Percentiles rank a stretch among this genome's conserved stretches.
phyloP scores from a whole-genome alignment of 441 rosid species.

The Pelargonium myrrhifolium region DNA sequence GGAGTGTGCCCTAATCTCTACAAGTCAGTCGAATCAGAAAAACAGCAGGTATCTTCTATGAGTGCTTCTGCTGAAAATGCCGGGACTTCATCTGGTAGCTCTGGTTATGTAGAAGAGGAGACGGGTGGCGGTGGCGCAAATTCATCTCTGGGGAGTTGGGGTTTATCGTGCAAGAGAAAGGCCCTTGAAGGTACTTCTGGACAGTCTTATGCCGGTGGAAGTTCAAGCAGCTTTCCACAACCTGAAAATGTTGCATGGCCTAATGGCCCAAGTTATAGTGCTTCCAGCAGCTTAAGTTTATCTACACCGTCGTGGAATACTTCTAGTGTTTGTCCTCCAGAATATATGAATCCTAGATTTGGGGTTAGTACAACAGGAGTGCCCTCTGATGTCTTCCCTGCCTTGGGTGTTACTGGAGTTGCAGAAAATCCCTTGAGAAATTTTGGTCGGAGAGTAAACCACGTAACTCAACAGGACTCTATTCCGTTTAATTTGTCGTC shows the following conservation, averaged over 20 bases:
- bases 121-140: constrained; percentile 38
- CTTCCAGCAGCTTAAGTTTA: constrained; percentile 57
- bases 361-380: constrained; percentile 42
- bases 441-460: constrained; percentile 39
- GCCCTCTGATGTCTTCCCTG: constrained; percentile 36
- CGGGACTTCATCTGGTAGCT: constrained; percentile 49
- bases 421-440: constrained; percentile 30
- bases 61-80: constrained; percentile 29
- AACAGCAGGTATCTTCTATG: constrained; percentile 25
- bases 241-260: constrained; percentile 38
- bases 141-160: constrained; percentile 55
- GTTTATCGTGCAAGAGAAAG: constrained; percentile 79
- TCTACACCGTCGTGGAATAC: constrained; percentile 43
- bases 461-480: constrained; percentile 47
- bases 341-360: constrained; percentile 36
- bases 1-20: constrained; percentile 19
- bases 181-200: constrained; percentile 74
- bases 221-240: constrained; percentile 44
- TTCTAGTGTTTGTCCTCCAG: constrained; percentile 33
- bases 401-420: constrained; percentile 29
- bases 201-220: constrained; percentile 48
- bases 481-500: constrained; percentile 36
- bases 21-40: constrained; percentile 28
- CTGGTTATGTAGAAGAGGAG: constrained; percentile 46
- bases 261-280: constrained; percentile 32